Evolutionary conservation across 352 stramenopile species (phyloP).

Genomic region (Phytophthora rubi): DNA sequence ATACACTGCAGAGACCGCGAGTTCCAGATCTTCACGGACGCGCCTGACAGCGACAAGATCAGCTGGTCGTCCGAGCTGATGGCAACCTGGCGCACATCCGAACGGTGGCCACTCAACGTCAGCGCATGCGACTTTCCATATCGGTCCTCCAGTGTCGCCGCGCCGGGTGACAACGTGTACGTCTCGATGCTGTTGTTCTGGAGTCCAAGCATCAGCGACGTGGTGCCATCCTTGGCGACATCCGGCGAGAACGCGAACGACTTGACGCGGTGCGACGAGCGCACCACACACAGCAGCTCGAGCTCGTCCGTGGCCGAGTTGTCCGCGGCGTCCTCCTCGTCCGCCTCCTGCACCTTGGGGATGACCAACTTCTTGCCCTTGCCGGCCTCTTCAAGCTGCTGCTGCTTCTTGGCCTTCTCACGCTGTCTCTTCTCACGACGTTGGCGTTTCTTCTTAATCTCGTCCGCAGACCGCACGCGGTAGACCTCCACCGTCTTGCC

Average conservation of each 20-base stretch:
- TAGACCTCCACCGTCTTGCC: constrained; percentile 94
- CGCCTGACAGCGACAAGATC: constrained; percentile 87
- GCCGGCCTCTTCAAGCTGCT: constrained; percentile 32
- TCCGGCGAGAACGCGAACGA: constrained; percentile 89
- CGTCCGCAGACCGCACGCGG: constrained; percentile 75
- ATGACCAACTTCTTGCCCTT: constrained; percentile 44
- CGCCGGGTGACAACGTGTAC: constrained; percentile 72
- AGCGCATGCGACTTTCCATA: constrained; percentile 74
- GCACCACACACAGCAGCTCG: constrained; percentile 87
- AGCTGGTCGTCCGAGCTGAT: constrained; percentile 91
- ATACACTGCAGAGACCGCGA: constrained; percentile 91
- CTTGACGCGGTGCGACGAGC: constrained; percentile 86
- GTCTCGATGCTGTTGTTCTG: constrained; percentile 94
- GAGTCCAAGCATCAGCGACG: constrained; percentile 85
- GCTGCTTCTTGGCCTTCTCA: constrained; percentile 86
- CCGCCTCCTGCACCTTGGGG: constrained; percentile 34
- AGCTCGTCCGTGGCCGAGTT: constrained; percentile 85
- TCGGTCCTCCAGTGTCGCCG: constrained; percentile 67
- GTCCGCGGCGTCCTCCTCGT: constrained; percentile 60
- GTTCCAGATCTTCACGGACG: constrained; percentile 94
- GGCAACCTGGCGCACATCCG: constrained; percentile 90
- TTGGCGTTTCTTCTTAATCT: constrained; percentile 94
- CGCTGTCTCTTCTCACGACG: constrained; percentile 86
- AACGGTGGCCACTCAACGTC: constrained; percentile 89
- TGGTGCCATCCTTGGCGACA: constrained; percentile 81